Conservation (phyloP, 1,139 yeast species). For the Saccharomycopsis phalli region DNA sequence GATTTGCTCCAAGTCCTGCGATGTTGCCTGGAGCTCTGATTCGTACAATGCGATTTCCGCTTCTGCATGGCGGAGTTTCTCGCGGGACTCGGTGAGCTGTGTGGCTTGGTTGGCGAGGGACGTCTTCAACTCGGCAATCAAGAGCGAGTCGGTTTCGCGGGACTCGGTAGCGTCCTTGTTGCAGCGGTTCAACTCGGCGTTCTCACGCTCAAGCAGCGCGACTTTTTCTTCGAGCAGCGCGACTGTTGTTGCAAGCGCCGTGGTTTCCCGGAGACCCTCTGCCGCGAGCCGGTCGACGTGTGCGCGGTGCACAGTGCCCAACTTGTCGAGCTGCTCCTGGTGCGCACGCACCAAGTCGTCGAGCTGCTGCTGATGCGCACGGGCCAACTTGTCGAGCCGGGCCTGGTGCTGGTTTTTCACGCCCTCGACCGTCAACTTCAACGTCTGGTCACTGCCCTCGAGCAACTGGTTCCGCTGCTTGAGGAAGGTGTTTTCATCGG, state of each 20-base stretch:
- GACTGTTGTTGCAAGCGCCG: too few relatives aligned
- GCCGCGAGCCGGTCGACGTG: too few relatives aligned
- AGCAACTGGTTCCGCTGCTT: slow-evolving; percentile 13
- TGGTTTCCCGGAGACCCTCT: too few relatives aligned
- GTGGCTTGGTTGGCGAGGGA: background rate
- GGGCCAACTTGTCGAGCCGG: background rate
- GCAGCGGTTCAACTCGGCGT: background rate
- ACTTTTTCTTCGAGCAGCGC: background rate
- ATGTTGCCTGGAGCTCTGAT: slow-evolving; percentile 7
- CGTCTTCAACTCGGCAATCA: background rate
- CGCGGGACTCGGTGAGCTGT: slow-evolving; percentile 1
- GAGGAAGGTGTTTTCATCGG: slow-evolving; percentile 15
- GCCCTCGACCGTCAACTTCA: background rate
- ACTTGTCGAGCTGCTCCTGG: too few relatives aligned
- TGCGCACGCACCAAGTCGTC: too few relatives aligned
- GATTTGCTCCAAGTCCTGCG: slow-evolving; percentile 15
- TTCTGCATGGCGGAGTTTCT: background rate
- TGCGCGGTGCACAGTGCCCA: too few relatives aligned
- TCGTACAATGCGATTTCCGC: slow-evolving; percentile 4
- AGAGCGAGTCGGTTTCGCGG: too few relatives aligned
- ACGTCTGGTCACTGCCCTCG: slow-evolving; percentile 2
- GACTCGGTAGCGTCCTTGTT: background rate
- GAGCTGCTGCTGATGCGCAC: background rate
- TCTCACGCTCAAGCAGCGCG: background rate
- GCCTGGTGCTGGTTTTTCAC: slow-evolving; percentile 1